These are phyloP conservation scores for Fusarium agapanthi DNA, from an alignment of 2,329 filamentous ascomycete genomes.

Conservation along the genomic window DNA sequence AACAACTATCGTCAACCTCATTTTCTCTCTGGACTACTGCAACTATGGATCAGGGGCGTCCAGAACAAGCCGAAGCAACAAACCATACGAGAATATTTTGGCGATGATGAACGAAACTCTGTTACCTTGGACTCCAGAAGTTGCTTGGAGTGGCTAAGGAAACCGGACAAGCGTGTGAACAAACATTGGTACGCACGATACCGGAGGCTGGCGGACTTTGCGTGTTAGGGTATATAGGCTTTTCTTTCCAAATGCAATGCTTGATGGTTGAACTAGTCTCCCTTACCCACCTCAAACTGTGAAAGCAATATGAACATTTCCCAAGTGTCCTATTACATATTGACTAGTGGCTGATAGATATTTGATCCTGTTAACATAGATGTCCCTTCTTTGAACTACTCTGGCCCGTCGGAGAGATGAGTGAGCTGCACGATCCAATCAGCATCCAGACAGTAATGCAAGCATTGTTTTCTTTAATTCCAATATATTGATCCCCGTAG, in stretches of 20 bases:
- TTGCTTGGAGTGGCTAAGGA: not conserved
- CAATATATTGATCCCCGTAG: too few species aligned
- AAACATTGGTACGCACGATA: not conserved
- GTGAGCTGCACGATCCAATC: not conserved
- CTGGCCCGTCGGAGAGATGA: not conserved
- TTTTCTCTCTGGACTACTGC: too few species aligned
- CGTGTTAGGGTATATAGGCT: not conserved
- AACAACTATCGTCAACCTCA: too few species aligned
- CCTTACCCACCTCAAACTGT: rapidly evolving
- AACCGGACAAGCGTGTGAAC: not conserved
- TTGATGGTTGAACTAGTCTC: not conserved
- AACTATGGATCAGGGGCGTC: too few species aligned
- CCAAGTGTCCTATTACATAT: too few species aligned
- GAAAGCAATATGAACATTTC: not conserved
- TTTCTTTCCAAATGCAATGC: not conserved
- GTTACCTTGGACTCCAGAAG: not conserved
- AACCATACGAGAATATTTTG: rapidly evolving
- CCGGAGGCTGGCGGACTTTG: not conserved
- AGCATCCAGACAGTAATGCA: too few species aligned
- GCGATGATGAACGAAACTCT: not conserved
- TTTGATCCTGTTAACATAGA: not conserved
- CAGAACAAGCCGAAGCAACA: too few species aligned
- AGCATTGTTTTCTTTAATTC: too few species aligned
- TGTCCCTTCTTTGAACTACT: not conserved
- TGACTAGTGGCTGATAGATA: not conserved